A percentile compares a stretch with the other conserved stretches of the same genome.
Conservation (phyloP, 371 early-diverging fungal species). For the Mycotypha africana region DNA sequence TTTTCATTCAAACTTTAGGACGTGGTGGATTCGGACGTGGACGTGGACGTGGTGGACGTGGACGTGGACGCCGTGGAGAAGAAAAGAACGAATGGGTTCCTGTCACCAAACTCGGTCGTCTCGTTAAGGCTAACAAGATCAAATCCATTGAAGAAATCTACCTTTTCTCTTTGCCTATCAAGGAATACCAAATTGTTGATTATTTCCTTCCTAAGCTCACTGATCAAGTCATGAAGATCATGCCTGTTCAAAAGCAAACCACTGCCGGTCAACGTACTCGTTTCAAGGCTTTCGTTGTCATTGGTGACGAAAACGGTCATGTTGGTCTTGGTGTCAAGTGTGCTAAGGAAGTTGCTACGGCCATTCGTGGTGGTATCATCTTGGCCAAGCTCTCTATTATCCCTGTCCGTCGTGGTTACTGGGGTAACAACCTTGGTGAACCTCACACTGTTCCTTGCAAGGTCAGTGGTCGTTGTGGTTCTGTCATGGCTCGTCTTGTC, state of each 20-base stretch:
- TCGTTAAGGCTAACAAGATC: constrained; percentile 90
- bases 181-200: constrained; percentile 99
- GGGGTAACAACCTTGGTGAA: constrained; percentile 95
- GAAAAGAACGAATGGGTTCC: constrained; percentile 89
- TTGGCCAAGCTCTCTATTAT: constrained; percentile 97
- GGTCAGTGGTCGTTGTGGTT: constrained; percentile 99
- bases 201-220: constrained; percentile 93
- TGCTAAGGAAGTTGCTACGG: constrained; percentile 98
- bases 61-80: constrained; percentile 80
- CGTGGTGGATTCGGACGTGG: constrained; percentile 81
- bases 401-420: constrained; percentile 98
- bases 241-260: constrained; percentile 99
- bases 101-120: constrained; percentile 96
- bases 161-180: constrained; percentile 95
- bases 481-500: constrained; percentile 88
- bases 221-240: constrained; percentile 99
- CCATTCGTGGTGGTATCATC: constrained; percentile 98
- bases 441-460: constrained; percentile 99
- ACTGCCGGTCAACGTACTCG: constrained; percentile 99
- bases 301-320: constrained; percentile 97
- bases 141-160: constrained; percentile 94
- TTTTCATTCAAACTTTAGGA: no score
- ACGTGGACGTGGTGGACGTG: constrained; percentile 75
- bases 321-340: constrained; percentile 99
- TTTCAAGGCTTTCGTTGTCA: constrained; percentile 99